Conservation (phyloP, 345 rosid genomes). For the Jatropha curcas region DNA sequence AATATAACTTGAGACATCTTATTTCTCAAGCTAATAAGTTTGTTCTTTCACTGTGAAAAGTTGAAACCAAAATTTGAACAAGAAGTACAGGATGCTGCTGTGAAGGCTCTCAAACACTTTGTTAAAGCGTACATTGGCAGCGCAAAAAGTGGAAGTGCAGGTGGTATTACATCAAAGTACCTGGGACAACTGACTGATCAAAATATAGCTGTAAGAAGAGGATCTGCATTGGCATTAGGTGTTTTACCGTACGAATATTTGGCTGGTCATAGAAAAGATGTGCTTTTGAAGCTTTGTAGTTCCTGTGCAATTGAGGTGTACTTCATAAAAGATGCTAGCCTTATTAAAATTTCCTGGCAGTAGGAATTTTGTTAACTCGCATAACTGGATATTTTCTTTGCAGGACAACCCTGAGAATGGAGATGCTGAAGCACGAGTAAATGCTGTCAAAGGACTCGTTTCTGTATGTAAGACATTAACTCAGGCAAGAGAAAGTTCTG, state of each 20-base stretch:
- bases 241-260: slow-evolving; percentile 71
- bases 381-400: too few species aligned
- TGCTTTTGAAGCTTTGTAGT: slow-evolving; percentile 66
- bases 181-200: slow-evolving; percentile 65
- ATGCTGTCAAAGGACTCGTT: slow-evolving; percentile 87
- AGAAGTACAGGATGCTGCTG: slow-evolving; percentile 67
- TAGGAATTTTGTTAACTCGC: slow-evolving; percentile 21
- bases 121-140: slow-evolving; percentile 53
- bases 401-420: slow-evolving; percentile 89
- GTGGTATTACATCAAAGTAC: slow-evolving; percentile 56
- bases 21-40: slow-evolving; percentile 55
- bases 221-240: slow-evolving; percentile 84
- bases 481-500: slow-evolving; percentile 36
- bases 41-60: slow-evolving; percentile 13
- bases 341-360: slow-evolving; percentile 1
- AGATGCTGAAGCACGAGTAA: slow-evolving; percentile 95
- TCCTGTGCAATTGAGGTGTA: slow-evolving; percentile 80
- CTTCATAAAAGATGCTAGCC: slow-evolving; percentile 11
- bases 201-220: slow-evolving; percentile 90
- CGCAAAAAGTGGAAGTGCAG: slow-evolving; percentile 33
- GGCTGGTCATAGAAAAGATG: slow-evolving; percentile 61
- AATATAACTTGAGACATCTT: slow-evolving; percentile 90
- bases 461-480: slow-evolving; percentile 81
- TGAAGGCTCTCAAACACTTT: slow-evolving; percentile 69
- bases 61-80: neutral